Base-by-base conservation (phyloP, 2,329 filamentous ascomycete species). In the Colletotrichum plurivorum region DNA sequence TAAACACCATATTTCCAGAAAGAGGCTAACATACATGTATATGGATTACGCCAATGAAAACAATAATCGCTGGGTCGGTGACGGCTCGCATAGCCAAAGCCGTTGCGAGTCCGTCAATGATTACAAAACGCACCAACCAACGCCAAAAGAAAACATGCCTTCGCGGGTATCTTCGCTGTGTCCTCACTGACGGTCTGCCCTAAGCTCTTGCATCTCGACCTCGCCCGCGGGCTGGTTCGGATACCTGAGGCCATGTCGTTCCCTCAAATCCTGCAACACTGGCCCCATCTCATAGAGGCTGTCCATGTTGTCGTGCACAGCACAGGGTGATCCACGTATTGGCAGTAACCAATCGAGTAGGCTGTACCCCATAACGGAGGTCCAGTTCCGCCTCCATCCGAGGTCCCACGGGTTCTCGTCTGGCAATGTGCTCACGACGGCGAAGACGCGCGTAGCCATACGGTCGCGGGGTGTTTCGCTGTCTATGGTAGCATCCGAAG, bases 381-480 rank as follows among this genome's bases (percentile, higher is more conserved):
- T 88, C 81, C 94, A 91, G 76, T 98, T 98, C 31, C 84, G 81
- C 71, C 87, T 84, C 9, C 82, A 81, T 2, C 93, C 93, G 1
- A 96, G 82, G 74, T 97, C 89, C 90, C 94, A 99, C 0, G 94
- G 94, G 73, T 97, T 97, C 73, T 96, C 91, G 10, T 93, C 91
- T 0, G 89, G 86, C 3, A 89, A 84, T 0, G 92, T 93, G 70
- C 89, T 87, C 2, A 98, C 83, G 48, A 98, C 92, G 13, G 93
- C 94, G 77, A 97, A 98, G 12, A 88, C 92, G 31, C 91, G 88
- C 5, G 82, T 84, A 25, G 89, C 88, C 3, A 83, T 79, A 51
- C 77, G 74, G 71, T 87, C 87, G 8, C 71, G 52, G 18, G 72
- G 65, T 8, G 70, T 55, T 18, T 49, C 51, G 16, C 55, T 67